Evolutionary conservation across 2,329 filamentous ascomycete genomes (phyloP).

Genomic region (Colletotrichum neosansevieriae): DNA sequence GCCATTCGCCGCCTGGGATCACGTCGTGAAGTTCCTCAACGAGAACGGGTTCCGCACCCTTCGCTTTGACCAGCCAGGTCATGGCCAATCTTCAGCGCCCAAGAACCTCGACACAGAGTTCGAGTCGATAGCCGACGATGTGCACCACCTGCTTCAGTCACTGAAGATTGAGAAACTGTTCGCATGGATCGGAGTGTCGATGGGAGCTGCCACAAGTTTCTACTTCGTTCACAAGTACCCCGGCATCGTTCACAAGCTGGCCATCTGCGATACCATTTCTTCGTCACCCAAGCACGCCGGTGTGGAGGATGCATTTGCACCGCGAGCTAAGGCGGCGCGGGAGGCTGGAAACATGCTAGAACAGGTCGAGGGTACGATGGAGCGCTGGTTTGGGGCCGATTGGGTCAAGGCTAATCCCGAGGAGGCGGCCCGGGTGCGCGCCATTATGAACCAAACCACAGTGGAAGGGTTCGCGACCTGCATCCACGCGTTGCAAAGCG

Average conservation of each 20-base stretch:
- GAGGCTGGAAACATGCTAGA: constrained; percentile 48
- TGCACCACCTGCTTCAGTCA: constrained; percentile 49
- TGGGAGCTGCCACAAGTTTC: constrained; percentile 57
- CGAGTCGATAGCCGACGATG: constrained; percentile 53
- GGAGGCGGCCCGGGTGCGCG: constrained; percentile 51
- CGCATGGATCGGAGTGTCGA: constrained; percentile 59
- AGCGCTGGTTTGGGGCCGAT: constrained; percentile 55
- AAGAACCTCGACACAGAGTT: constrained; percentile 53
- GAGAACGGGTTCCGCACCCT: constrained; percentile 53
- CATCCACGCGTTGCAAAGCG: constrained; percentile 52
- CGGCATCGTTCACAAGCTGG: constrained; percentile 51
- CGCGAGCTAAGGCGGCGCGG: constrained; percentile 50
- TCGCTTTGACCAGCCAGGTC: constrained; percentile 58
- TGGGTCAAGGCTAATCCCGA: constrained; percentile 52
- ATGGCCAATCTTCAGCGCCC: constrained; percentile 54
- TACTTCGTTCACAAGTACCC: constrained; percentile 55
- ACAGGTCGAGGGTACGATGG: constrained; percentile 49
- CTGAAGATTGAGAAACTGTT: constrained; percentile 49
- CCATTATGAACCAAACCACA: constrained; percentile 52
- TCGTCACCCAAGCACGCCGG: constrained; percentile 53
- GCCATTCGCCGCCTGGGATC: constrained; percentile 54
- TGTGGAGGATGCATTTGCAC: constrained; percentile 51
- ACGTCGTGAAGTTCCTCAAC: constrained; percentile 51
- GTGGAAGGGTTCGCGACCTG: constrained; percentile 57
- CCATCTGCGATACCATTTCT: constrained; percentile 56